Evolutionary conservation across 1,139 yeast genomes (phyloP), one percentile per base, ranked within the genome.

Genomic region (Zygosaccharomyces sapae): DNA sequence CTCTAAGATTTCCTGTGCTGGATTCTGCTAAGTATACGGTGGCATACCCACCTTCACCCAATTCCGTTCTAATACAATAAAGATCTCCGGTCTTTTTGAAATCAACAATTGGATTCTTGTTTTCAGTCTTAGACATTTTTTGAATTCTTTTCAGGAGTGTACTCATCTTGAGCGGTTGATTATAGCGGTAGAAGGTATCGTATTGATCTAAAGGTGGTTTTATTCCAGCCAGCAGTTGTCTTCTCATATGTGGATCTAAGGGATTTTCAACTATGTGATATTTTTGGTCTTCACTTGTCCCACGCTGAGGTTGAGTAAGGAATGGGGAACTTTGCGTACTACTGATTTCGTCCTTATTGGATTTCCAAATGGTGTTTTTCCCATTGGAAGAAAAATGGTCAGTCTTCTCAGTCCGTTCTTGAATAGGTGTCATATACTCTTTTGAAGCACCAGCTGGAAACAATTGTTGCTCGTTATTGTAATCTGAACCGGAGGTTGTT

Each of bases 11-110:
- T 0, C 88, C 89, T 13, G 72, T 66, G 46, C 79, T 80, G 8
- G 81, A 74, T 63, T 86, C 94, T 0, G 86, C 83, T 22, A 88
- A 69, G 61, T 81, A 88, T 0, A 88, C 96, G 1, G 80, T 74
- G 0, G 94, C 95, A 67, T 74, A 83, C 0, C 94, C 95, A 6
- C 96, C 95, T 57, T 76, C 76, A 0, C 96, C 96, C 9, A 90
- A 68, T 52, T 81, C 79, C 44, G 74, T 73, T 34, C 80, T 72
- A 48, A 87, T 70, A 52, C 82, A 77, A 59, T 72, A 80, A 4
- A 77, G 70, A 46, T 76, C 80, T 41, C 73, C 73, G 1, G 79
- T 80, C 49, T 49, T 69, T 56, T 45, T 62, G 43, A 64, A 62
- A 43, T 61, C 63, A 5, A 63, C 61, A 3, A 63, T 64, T 5